Base-by-base conservation (phyloP, 2,329 filamentous ascomycete genomes). In the Fusarium sterilihyphosum region DNA sequence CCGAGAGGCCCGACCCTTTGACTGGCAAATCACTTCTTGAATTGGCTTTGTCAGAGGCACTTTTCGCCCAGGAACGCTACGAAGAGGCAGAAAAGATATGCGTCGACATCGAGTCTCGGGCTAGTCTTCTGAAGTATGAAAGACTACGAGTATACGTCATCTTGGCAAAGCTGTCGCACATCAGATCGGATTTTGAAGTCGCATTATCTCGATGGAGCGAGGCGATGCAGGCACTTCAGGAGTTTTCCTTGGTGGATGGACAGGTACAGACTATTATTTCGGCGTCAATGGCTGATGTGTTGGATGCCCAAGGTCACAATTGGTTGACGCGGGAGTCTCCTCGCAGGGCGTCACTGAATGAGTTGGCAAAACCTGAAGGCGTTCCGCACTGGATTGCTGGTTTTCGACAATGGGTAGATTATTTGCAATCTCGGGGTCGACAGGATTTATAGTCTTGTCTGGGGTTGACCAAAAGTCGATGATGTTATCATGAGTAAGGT, bases 341-440 rank as follows among this genome's bases (percentile, higher is more conserved):
- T n/a, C 63, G 73, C 41, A 59, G 63, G 43, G 73, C 69, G 43
- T 74, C 73, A n/a, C 43, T 74, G 29, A 53, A 38, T 33, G 72
- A 74, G 31, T 41, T 74, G 57, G 73, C 73, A n/a, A 74, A 75
- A 60, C 65, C 73, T n/a, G 52, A 75, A 41, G 73, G 73, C 2
- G 69, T 75, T 46, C 69, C 72, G 35, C 54, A 75, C 61, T 74
- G 73, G 73, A 74, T 74, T 37, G 73, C 73, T 35, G 73, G 73
- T 18, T 75, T 74, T 52, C 65, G 73, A 20, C 73, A 74, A 43
- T 74, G 73, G 73, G 65, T 69, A 44, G 65, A 64, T 8, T 75
- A 70, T 58, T 40, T 74, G n/a, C 73, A 75, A 26, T 70, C 69
- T 18, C 64, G 73, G 17, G 58, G 61, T n/a, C 20, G 20, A 47